Base-by-base conservation (phyloP, 2,329 filamentous ascomycete genomes). In the Hypoxylon sp. region DNA sequence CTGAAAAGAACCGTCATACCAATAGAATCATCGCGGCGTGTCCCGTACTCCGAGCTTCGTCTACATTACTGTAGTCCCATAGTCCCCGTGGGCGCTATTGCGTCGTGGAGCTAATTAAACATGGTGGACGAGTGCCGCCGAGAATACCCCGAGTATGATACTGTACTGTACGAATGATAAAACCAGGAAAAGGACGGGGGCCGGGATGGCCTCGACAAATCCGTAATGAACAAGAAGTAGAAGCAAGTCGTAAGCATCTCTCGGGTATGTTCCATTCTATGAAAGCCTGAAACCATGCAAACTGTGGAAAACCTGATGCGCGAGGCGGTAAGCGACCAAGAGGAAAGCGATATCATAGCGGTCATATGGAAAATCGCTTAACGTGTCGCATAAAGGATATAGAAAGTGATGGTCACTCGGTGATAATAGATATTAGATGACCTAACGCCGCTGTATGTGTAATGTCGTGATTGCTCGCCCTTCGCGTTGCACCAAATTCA, bases 381-480 rank as follows among this genome's bases (percentile, higher is more conserved):
- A 46, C 23, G 46, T 41, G n/a, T 29, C 48, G 39, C 27, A 34
- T 23, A 50, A 37, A 30, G 19, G 45, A 52, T 65, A 51, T 66
- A 54, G 37, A 70, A 61, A 62, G 52, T 43, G 52, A 51, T 58
- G 46, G 54, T 39, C 50, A 50, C 51, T 61, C 34, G 47, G 39
- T 54, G 19, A 63, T 57, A 53, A 63, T 59, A 61, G 51, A 60
- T 48, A 63, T 50, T 57, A 63, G 50, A 62, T 48, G 60, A 48
- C 34, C 43, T 41, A 61, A 68, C 63, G 60, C 65, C 65, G 63
- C 46, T 59, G 53, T 70, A 66, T 68, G 53, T 62, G 39, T 48
- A 25, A 60, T 57, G 46, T 62, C 54, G 63, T 66, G 45, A 62
- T 63, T 52, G 62, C 47, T 66, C 59, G 56, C 62, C 46, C 41